Percentiles rank a stretch among this genome's conserved stretches.
These are phyloP conservation scores for Sarocladium brachiariae DNA, from an alignment of 2,329 filamentous ascomycete genomes.

Conservation along the genomic window DNA sequence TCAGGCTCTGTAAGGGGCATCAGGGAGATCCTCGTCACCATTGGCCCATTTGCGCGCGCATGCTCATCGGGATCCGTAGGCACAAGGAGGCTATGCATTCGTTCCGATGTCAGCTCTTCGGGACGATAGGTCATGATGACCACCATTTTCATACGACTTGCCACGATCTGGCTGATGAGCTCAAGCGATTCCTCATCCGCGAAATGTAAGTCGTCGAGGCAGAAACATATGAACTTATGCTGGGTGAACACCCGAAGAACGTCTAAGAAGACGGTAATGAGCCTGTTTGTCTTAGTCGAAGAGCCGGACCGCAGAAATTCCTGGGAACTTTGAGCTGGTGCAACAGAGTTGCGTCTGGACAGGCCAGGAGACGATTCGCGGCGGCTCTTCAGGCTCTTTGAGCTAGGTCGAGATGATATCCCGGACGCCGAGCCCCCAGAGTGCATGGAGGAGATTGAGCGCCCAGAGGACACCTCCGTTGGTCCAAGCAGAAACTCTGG, in stretches of 20 bases:
- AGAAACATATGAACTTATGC: constrained; percentile 83
- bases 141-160: constrained; percentile 71
- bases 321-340: constrained; percentile 46
- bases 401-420: neutral
- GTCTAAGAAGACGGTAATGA: constrained; percentile 85
- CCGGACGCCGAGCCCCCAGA: constrained; percentile 21
- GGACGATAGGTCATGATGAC: constrained; percentile 71
- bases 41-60: constrained; percentile 40
- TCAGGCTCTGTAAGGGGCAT: constrained; percentile 70
- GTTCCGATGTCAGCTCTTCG: constrained; percentile 54
- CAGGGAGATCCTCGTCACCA: constrained; percentile 64
- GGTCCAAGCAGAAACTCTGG: constrained; percentile 63
- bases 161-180: constrained; percentile 73
- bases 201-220: constrained; percentile 83
- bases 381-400: constrained; percentile 24
- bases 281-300: constrained; percentile 59
- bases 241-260: constrained; percentile 74
- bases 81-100: constrained; percentile 46
- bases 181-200: constrained; percentile 84
- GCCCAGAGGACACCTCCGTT: constrained; percentile 25
- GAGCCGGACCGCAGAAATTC: constrained; percentile 53
- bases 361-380: constrained; percentile 45
- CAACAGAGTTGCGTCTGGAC: constrained; percentile 30
- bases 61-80: constrained; percentile 47
- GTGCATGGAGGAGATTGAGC: constrained; percentile 23